Percentiles rank a stretch among this genome's conserved stretches.
Evolutionary conservation across 108 stramenopile genomes (phyloP).

Genomic region (Mayamaea pseudoterrestris): DNA sequence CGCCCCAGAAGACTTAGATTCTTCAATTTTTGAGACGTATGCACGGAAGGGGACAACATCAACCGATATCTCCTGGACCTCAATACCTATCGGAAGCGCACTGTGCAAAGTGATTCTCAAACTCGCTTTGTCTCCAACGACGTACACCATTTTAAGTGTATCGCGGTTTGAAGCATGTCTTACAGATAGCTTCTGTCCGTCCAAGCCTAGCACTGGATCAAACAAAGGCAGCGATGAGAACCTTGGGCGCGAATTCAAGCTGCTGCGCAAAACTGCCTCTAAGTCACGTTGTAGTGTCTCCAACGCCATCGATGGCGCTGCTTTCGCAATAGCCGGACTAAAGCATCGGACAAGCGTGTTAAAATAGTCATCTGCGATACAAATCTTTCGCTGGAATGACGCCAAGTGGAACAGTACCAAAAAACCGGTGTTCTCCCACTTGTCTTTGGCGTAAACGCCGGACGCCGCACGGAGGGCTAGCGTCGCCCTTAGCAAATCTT

Average conservation of each 20-base stretch:
- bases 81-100: constrained; percentile 43
- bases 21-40: constrained; percentile 25
- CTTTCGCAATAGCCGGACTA: constrained; percentile 31
- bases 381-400: constrained; percentile 49
- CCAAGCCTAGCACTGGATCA: constrained; percentile 36
- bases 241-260: constrained; percentile 26
- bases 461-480: constrained; percentile 35
- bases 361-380: constrained; percentile 45
- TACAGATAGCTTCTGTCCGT: constrained; percentile 17
- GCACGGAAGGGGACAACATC: constrained; percentile 31
- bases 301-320: constrained; percentile 45
- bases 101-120: constrained; percentile 34
- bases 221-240: constrained; percentile 51
- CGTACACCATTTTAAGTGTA: constrained; percentile 32
- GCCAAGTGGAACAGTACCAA: constrained; percentile 74
- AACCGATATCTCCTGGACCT: constrained; percentile 39
- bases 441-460: constrained; percentile 41
- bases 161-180: constrained; percentile 36
- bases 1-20: no score
- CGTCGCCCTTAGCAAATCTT: constrained; percentile 38
- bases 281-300: constrained; percentile 47
- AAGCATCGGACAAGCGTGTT: constrained; percentile 65
- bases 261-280: constrained; percentile 39
- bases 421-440: constrained; percentile 61
- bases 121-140: constrained; percentile 45